Conservation (phyloP, 75 land plant genomes). For the Pinus taeda region DNA sequence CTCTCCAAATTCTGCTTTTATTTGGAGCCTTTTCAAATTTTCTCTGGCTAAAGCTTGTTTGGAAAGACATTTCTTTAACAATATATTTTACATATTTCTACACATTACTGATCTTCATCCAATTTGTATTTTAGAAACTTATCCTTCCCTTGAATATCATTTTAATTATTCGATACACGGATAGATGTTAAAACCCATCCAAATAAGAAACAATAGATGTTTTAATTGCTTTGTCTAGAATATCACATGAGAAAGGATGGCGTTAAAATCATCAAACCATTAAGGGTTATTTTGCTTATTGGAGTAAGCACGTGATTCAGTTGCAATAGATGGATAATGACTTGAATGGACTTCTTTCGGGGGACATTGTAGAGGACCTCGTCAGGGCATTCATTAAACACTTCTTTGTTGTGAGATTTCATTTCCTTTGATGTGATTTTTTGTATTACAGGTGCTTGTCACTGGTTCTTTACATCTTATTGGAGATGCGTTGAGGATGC, state of each 20-base stretch:
- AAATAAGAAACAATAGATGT: background rate
- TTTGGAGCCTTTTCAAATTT: background rate
- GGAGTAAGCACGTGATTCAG: too few relatives aligned
- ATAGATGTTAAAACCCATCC: background rate
- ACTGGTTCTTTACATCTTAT: slow-evolving; percentile 91
- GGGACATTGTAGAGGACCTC: background rate
- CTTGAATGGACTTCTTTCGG: too few relatives aligned
- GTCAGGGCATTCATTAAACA: background rate
- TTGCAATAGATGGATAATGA: too few relatives aligned
- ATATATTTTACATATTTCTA: background rate
- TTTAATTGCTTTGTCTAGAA: background rate
- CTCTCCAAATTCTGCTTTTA: background rate
- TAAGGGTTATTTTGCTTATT: background rate
- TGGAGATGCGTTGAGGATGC: slow-evolving; percentile 72
- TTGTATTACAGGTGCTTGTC: slow-evolving; percentile 69
- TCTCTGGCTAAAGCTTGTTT: background rate
- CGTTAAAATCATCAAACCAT: background rate
- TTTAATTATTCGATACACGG: background rate
- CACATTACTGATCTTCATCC: too few relatives aligned
- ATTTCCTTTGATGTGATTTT: background rate
- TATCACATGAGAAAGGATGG: background rate
- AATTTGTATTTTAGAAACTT: too few relatives aligned
- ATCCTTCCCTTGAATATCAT: too few relatives aligned
- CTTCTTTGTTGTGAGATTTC: background rate
- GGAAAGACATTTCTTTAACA: background rate